Evolutionary conservation across 805 yeast species (phyloP), one percentile per base, ranked within the genome.

Genomic region (Candida glaebosa): DNA sequence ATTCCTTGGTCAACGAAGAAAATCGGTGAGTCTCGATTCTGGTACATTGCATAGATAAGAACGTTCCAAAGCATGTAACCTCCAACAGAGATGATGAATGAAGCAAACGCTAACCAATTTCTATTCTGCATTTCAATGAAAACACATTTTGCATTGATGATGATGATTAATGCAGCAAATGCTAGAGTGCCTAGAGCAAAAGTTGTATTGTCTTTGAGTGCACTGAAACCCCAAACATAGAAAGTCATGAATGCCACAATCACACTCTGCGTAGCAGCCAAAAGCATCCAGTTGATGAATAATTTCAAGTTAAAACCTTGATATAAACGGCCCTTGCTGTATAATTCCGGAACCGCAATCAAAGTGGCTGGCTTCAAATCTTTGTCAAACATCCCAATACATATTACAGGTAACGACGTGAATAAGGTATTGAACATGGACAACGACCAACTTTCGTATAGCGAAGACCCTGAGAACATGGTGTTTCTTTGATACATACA

Each of bases 391-490:
- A 90, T 87, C n/a, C 99, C 99, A 40, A 93, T 71, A 54, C 95
- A 85, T 30, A 93, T 62, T 2, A 93, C 98, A 0, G 96, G 90
- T 38, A 93, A 69, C 0, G 96, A 87, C 0, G 99, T 91, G 67
- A 93, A 95, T 46, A 93, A 72, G 0, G 99, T 95, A 60, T 93
- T 95, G 69, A 86, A 93, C 97, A 95, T 90, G 0, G 97, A 87
- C 45, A 93, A 72, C 1, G 98, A 90, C 96, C 97, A 90, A 31
- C 91, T 83, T 57, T 95, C 99, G 61, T 87, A 93, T 50, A 91
- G 61, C 0, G 97, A 88, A 0, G 96, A 82, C 1, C 99, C 99
- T 0, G 98, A 86, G 61, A 87, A 93, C 67, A 87, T 68, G 0
- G 96, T 82, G 56, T 82, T 79, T 46, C 95, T 67, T 60, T 93